A percentile compares a stretch with the other conserved stretches of the same genome.
These are phyloP conservation scores for Neostapfia colusana DNA, from an alignment of 176 grass and related monocot genomes.

Conservation along the genomic window DNA sequence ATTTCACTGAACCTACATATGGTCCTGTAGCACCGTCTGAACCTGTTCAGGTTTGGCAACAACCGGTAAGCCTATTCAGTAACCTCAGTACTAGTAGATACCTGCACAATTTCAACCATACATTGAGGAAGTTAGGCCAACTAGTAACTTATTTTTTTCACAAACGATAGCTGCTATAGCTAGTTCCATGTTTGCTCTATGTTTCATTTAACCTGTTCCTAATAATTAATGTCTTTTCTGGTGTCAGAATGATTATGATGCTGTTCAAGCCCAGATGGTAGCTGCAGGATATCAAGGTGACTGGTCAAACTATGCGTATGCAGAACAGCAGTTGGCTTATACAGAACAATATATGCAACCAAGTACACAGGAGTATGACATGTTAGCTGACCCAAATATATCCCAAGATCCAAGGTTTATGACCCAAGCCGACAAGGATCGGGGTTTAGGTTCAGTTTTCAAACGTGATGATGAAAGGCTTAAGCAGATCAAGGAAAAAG, in stretches of 20 bases:
- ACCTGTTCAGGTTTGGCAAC: constrained; percentile 70
- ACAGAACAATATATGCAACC: constrained; percentile 77
- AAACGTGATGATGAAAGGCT: constrained; percentile 90
- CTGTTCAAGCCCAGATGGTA: constrained; percentile 76
- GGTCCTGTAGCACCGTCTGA: constrained; percentile 82
- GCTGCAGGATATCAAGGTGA: constrained; percentile 82
- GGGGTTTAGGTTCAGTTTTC: constrained; percentile 92
- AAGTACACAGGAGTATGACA: constrained; percentile 62
- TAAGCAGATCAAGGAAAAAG: constrained; percentile 85
- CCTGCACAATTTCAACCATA: constrained; percentile 5
- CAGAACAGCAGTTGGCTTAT: constrained; percentile 72
- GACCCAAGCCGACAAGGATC: constrained; percentile 79
- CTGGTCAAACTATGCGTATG: constrained; percentile 68
- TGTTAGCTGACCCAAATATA: constrained; percentile 51
- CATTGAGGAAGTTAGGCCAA: not conserved
- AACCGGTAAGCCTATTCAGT: constrained; percentile 60
- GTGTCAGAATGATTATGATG: constrained; percentile 80
- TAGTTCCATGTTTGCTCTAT: not conserved
- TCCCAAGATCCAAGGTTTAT: constrained; percentile 68
- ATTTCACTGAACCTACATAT: constrained; percentile 91
- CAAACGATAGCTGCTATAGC: constrained; percentile 2
- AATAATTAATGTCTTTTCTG: constrained; percentile 24
- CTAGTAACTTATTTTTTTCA: not conserved
- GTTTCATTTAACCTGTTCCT: constrained; percentile 17
- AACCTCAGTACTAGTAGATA: not conserved